Evolutionary conservation across 768 basidiomycete species (phyloP).

Genomic region (Daedalea quercina): DNA sequence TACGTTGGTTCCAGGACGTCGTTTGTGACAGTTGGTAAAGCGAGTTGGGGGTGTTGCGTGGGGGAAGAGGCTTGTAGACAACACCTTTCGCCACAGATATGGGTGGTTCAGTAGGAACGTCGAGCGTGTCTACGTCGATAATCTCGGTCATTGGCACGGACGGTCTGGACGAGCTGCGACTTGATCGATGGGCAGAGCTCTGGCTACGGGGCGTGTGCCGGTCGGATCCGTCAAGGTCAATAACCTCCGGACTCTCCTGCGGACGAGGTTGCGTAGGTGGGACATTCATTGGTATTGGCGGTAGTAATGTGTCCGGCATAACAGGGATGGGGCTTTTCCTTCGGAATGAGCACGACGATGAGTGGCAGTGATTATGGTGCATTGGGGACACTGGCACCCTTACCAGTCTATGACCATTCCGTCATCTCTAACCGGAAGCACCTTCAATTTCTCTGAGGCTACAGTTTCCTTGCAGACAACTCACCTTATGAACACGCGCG

Average conservation of each 20-base stretch:
- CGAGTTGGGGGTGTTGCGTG: too few species aligned
- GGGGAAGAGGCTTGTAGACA: too few species aligned
- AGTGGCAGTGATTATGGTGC: neutral
- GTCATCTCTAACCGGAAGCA: conserved; percentile 10
- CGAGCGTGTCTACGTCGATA: conserved; percentile 5
- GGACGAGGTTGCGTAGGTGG: too few species aligned
- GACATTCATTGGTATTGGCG: neutral
- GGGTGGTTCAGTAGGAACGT: neutral
- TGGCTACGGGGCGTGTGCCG: neutral
- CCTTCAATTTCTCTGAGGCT: neutral
- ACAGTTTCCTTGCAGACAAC: neutral
- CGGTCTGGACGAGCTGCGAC: too few species aligned
- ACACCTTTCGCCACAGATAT: too few species aligned
- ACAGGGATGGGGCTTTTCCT: conserved; percentile 14
- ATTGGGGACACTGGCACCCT: neutral
- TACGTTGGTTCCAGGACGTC: too few species aligned
- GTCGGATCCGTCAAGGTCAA: too few species aligned
- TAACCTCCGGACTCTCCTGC: too few species aligned
- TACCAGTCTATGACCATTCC: conserved; percentile 20
- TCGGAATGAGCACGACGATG: neutral
- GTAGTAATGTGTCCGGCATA: conserved; percentile 14
- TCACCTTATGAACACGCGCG: conserved; percentile 12
- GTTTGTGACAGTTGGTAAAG: too few species aligned
- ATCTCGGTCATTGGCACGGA: too few species aligned
- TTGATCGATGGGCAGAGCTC: too few species aligned